A percentile compares a stretch with the other conserved stretches of the same genome.
Evolutionary conservation across 202 grass and related monocot genomes (phyloP).

Genomic region (Alloteropsis angusta): DNA sequence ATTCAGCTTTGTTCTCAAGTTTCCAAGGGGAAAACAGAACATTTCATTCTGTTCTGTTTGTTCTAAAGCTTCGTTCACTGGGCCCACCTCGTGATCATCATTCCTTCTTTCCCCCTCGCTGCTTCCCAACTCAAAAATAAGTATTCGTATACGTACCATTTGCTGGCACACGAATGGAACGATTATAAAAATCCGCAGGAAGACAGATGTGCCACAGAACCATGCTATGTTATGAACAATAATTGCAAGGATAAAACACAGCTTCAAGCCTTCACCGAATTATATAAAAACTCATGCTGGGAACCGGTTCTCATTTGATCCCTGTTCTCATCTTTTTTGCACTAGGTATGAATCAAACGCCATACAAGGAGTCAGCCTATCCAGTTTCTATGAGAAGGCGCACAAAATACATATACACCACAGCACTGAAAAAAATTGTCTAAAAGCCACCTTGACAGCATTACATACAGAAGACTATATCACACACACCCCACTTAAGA

Average conservation of each 20-base stretch:
- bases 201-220: neutral
- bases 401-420: slow-evolving; percentile 22
- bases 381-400: neutral
- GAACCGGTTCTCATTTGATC: slow-evolving; percentile 1
- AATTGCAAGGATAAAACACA: neutral
- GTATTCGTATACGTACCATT: neutral
- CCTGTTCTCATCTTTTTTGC: neutral
- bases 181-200: neutral
- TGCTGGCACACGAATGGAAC: neutral
- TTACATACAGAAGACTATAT: slow-evolving; percentile 20
- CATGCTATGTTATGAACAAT: neutral
- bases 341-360: slow-evolving; percentile 8
- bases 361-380: slow-evolving; percentile 22
- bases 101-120: neutral
- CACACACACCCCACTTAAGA: slow-evolving; percentile 3
- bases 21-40: too few relatives aligned
- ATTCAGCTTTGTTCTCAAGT: too few relatives aligned
- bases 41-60: too few relatives aligned
- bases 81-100: neutral
- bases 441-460: slow-evolving; percentile 3
- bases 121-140: neutral
- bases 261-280: neutral
- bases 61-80: too few relatives aligned
- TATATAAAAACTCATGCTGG: neutral
- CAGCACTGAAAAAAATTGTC: slow-evolving; percentile 1